Base-by-base conservation (phyloP, 345 rosid genomes). In the Arabidopsis arenosa region DNA sequence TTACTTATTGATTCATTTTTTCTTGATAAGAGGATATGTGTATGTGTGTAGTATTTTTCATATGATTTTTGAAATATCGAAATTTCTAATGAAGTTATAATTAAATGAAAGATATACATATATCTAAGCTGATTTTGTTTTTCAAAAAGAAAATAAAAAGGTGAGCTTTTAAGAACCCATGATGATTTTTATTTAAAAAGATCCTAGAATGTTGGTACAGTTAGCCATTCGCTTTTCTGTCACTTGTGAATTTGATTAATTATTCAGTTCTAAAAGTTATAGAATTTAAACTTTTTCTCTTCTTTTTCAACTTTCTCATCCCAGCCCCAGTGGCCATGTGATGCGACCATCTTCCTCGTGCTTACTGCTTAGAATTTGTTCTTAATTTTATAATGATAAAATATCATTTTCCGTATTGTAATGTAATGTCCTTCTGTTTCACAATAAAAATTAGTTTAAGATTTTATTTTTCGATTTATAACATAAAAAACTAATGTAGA, bases 131-230 rank as follows among this genome's bases (percentile, higher is more conserved):
- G 60, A 12, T 36, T 41, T 70, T 70, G 51, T 70, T 44, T 61
- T 75, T 56, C 9, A 43, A 35, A 69, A 69, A 35, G 36, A 62
- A 76, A 76, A 47, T 28, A 47, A 9, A 53, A 77, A 56, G 54
- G 40, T 56, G 76, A 71, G 80, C 76, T 48, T 70, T 77, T 45
- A 12, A 70, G 40, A 77, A 77, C 72, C 72, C 80, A 70, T 64
- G 67, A 48, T 51, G 61, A 5, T 21, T 64, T 77, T 32, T 56
- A 37, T 62, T n/a, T 37, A 70, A 77, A 70, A 70, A 56, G 76
- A 64, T 77, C 76, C 80, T 70, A 77, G 76, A 70, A 77, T 77
- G 80, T 77, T 77, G 76, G 80, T 70, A 77, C 72, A 70, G 72
- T 77, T 77, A 77, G 72, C 65, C 76, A 70, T 77, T 70, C 15